Evolutionary conservation across 192 early-diverging fungal genomes (phyloP).

Genomic region (Haplosporangium gracile): DNA sequence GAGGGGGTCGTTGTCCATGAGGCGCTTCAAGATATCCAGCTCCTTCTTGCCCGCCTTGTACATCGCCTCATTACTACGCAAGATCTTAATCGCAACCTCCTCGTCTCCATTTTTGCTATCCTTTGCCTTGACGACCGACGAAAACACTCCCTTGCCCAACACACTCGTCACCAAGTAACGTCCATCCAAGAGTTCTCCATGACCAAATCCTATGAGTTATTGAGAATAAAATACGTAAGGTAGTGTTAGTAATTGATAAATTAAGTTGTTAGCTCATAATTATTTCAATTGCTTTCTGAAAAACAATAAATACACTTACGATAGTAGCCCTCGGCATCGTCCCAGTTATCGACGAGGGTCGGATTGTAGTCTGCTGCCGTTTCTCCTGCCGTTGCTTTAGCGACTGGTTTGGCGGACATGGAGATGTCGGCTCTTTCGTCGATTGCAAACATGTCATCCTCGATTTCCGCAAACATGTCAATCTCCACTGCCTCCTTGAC

Average conservation of each 20-base stretch:
- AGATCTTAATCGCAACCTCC: slow-evolving; percentile 96
- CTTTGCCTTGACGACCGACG: slow-evolving; percentile 89
- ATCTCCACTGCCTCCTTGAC: slow-evolving; percentile 51
- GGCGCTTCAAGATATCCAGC: slow-evolving; percentile 87
- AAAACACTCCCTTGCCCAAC: slow-evolving; percentile 96
- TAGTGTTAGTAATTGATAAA: slow-evolving; percentile 9
- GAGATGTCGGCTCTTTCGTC: slow-evolving; percentile 19
- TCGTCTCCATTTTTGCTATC: slow-evolving; percentile 78
- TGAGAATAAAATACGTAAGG: not conserved
- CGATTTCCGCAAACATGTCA: slow-evolving; percentile 81
- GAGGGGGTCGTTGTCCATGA: slow-evolving; percentile 87
- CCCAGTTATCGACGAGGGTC: slow-evolving; percentile 89
- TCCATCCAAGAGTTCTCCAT: slow-evolving; percentile 87
- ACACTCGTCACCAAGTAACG: slow-evolving; percentile 90
- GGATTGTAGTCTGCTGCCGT: slow-evolving; percentile 57
- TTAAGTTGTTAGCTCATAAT: not conserved
- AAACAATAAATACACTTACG: slow-evolving; percentile 66
- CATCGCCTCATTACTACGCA: slow-evolving; percentile 96
- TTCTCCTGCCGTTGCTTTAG: slow-evolving; percentile 37
- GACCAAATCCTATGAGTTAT: slow-evolving; percentile 67
- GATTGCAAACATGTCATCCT: slow-evolving; percentile 80
- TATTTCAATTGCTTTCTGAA: slow-evolving; percentile 4
- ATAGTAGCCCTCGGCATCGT: slow-evolving; percentile 98
- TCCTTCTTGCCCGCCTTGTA: slow-evolving; percentile 91
- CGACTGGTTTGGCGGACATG: slow-evolving; percentile 23